These are phyloP conservation scores for Cystobasidium tubakii DNA, from an alignment of 768 basidiomycete genomes.

Conservation along the genomic window DNA sequence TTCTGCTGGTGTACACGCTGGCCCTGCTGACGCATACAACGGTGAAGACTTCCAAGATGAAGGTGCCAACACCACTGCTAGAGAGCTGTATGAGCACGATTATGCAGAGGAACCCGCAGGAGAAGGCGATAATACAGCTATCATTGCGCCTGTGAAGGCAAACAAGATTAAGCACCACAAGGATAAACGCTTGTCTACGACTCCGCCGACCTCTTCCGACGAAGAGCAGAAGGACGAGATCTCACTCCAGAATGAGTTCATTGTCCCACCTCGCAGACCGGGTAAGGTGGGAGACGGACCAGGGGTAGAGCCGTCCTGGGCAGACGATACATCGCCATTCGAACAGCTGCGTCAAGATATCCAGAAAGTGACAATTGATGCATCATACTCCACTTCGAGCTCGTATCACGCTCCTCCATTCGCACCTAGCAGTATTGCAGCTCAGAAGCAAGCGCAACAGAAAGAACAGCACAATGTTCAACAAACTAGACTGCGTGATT, in stretches of 20 bases:
- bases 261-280: not conserved
- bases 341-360: constrained; percentile 36
- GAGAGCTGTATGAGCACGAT: not conserved
- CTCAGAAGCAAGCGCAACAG: constrained; percentile 17
- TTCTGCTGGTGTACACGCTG: constrained; percentile 79
- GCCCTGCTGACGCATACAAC: constrained; percentile 9
- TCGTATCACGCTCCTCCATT: constrained; percentile 14
- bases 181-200: not conserved
- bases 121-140: constrained; percentile 1
- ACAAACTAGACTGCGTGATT: constrained; percentile 22
- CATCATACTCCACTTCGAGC: constrained; percentile 21
- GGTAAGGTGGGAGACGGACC: not conserved
- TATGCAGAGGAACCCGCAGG: not conserved
- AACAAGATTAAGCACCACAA: not conserved
- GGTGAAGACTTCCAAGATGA: constrained; percentile 60
- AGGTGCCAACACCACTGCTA: not conserved
- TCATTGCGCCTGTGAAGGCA: not conserved
- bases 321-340: constrained; percentile 33
- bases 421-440: constrained; percentile 12
- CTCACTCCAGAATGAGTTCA: not conserved
- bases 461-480: constrained; percentile 22
- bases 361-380: constrained; percentile 7
- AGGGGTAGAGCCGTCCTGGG: constrained; percentile 23
- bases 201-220: not conserved
- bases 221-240: not conserved